Base-by-base conservation (phyloP, 1,284 basidiomycete species). In the Ceratobasidium sp. region DNA sequence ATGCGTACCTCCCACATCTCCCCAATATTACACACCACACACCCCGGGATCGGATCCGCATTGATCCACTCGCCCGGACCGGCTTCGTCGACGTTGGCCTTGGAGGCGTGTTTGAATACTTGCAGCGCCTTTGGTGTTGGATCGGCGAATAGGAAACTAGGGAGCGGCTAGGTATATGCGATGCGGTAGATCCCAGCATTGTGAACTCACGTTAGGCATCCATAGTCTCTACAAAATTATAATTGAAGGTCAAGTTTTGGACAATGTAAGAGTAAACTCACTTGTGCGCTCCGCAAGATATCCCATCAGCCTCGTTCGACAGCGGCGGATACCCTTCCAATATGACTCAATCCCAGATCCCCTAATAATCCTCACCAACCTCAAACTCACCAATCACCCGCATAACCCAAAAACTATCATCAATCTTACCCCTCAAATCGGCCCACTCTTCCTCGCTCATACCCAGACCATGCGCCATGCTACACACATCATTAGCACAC, bases 331-430 rank as follows among this genome's bases (percentile, higher is more conserved):
- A 96, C 17, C 94, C 93, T 93, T 80, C 61, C 50, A 44, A 78
- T n/a, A 42, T 13, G 10, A 48, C 46, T 48, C 2, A 48, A 7
- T 48, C 1, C 17, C 23, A 71, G 9, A 42, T 5, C 26, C 33
- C 59, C 56, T 7, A 15, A 40, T 28, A 20, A 2, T 46, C 23
- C 52, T 28, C 68, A 50, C n/a, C n/a, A 48, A 66, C 33, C n/a
- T 28, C 33, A 33, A 33, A 81, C 86, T 56, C 76, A 92, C 93
- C 94, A 78, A 96, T 93, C 2, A 92, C 86, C 3, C 95, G 89
- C 93, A 96, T 92, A 7, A 92, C 90, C 95, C 95, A 96, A 82
- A 96, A 97, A 79, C 91, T 92, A 81, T 96, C 90, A 80, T 94
- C 90, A 0, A 96, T 91, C 82, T 92, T 88, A 28, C 84, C 83